Evolutionary conservation across 2,329 filamentous ascomycete genomes (phyloP), one percentile per base, ranked within the genome.

Genomic region (Penicillium sp.): DNA sequence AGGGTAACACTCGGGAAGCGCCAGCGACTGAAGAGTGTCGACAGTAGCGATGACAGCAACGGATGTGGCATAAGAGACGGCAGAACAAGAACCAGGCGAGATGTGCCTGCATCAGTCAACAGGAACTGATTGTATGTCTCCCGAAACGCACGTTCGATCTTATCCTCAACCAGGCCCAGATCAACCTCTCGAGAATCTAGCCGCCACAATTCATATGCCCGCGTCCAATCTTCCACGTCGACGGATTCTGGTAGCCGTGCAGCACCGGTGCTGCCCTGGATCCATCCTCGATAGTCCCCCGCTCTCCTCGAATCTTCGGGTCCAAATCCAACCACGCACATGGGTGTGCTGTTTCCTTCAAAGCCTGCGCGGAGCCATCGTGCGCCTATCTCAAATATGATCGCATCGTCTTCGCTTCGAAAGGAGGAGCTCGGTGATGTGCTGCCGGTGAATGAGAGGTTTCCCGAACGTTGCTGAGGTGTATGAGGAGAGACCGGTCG

Each of bases 351-450:
- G 72, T 96, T 92, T 49, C 92, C 92, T 6, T 92, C 90, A 69
- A 97, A 94, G 0, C 94, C 94, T 10, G 88, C 87, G 42, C 88
- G 85, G 26, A 97, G 73, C 73, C 86, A 88, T 22, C 93, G 84
- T 10, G 89, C 84, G 1, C 91, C 92, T 35, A 97, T 72, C 71
- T 97, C 91, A 49, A 97, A 79, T 40, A 99, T 82, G 5, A 96
- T 75, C 7, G 88, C 80, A 63, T 97, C 94, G 67, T 99, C 94
- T 66, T 96, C 91, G 55, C 85, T 81, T 46, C 85, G 83, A 59
- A 82, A 84, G 25, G 77, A 78, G 31, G 78, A 77, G 43, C 81
- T 78, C 2, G 84, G 82, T 5, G 84, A 86, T 30, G 82, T 82
- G 61, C 81, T 84, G 49, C 80, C 78, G 19, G 80, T 80, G 57